Percentiles rank a stretch among this genome's conserved stretches.
Conservation (phyloP, 495 filamentous ascomycete genomes). For the Trichoderma erinaceum region DNA sequence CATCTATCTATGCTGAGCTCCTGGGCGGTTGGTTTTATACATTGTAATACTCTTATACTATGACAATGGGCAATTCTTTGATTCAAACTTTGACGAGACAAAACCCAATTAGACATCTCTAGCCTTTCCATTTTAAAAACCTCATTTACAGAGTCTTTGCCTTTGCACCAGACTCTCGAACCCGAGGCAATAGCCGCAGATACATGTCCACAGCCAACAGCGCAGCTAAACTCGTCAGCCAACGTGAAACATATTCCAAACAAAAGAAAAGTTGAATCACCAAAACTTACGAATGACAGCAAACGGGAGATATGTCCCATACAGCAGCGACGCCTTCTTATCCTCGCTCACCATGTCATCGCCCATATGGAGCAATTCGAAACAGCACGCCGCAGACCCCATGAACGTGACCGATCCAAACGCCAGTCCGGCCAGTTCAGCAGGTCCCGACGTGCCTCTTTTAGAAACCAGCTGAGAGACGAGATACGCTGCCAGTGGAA, state of each 20-base stretch:
- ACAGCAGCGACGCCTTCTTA: conserved; percentile 43
- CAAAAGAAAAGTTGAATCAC: neutral
- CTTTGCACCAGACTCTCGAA: conserved; percentile 15
- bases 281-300: conserved; percentile 59
- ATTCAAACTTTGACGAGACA: conserved; percentile 19
- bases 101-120: neutral
- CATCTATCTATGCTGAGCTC: neutral
- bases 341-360: conserved; percentile 39
- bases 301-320: conserved; percentile 64
- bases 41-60: neutral
- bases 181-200: conserved; percentile 13
- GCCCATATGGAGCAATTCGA: conserved; percentile 48
- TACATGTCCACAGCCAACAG: conserved; percentile 24
- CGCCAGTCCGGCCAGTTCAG: conserved; percentile 56
- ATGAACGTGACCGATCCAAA: conserved; percentile 64
- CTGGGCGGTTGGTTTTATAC: neutral
- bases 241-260: neutral
- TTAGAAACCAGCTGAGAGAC: conserved; percentile 42
- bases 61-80: conserved; percentile 16
- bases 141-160: conserved; percentile 12
- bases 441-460: conserved; percentile 23
- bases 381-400: conserved; percentile 64
- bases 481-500: conserved; percentile 64
- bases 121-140: neutral
- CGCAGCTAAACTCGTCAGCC: conserved; percentile 28